Evolutionary conservation across 1,284 basidiomycete genomes (phyloP).

Genomic region (Ceratobasidium sp.): DNA sequence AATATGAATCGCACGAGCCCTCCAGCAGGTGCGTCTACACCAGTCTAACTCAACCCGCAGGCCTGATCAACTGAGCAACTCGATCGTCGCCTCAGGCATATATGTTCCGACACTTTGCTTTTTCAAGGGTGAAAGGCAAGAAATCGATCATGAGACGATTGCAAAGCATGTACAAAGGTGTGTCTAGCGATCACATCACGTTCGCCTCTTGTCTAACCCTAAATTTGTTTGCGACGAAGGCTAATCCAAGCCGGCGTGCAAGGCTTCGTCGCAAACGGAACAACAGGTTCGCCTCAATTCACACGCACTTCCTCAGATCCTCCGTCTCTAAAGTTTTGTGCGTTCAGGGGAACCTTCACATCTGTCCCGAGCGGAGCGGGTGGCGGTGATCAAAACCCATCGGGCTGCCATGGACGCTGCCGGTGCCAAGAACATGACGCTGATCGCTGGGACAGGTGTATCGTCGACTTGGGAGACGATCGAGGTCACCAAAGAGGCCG

Average conservation of each 20-base stretch:
- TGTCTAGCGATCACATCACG: neutral
- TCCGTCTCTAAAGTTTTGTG: neutral
- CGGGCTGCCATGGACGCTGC: constrained; percentile 47
- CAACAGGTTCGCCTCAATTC: constrained; percentile 47
- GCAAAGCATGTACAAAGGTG: constrained; percentile 47
- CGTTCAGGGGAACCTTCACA: constrained; percentile 42
- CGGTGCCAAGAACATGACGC: constrained; percentile 44
- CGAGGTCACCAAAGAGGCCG: constrained; percentile 48
- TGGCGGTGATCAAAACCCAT: constrained; percentile 47
- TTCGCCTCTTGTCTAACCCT: neutral
- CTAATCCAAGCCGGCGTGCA: constrained; percentile 48
- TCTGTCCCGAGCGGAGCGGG: constrained; percentile 48
- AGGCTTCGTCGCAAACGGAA: constrained; percentile 49
- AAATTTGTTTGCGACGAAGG: constrained; percentile 36
- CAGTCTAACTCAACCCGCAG: neutral
- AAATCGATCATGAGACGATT: constrained; percentile 47
- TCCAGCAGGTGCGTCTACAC: constrained; percentile 21
- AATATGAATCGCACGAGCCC: constrained; percentile 35
- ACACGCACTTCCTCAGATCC: neutral
- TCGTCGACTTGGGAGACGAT: constrained; percentile 49
- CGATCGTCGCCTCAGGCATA: constrained; percentile 37
- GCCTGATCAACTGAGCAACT: neutral
- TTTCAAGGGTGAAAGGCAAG: constrained; percentile 48
- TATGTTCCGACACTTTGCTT: constrained; percentile 50
- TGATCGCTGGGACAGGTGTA: constrained; percentile 49